Evolutionary conservation across 805 yeast species (phyloP).

Genomic region (Candida orba): DNA sequence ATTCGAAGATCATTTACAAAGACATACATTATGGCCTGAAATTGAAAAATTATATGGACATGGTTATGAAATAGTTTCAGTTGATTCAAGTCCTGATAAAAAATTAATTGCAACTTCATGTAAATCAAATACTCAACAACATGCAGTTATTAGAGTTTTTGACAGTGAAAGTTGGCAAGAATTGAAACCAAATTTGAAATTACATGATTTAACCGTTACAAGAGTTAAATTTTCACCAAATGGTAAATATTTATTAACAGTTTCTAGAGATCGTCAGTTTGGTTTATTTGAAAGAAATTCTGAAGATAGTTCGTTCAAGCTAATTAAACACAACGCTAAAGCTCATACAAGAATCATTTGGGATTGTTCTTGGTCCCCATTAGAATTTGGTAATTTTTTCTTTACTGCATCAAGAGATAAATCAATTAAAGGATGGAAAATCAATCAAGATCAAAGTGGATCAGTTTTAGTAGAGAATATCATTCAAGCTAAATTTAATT

Average conservation of each 20-base stretch:
- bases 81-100: constrained; percentile 62
- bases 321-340: constrained; percentile 41
- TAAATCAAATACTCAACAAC: constrained; percentile 73
- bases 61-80: constrained; percentile 85
- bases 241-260: constrained; percentile 58
- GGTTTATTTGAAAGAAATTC: constrained; percentile 57
- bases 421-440: constrained; percentile 65
- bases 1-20: constrained; percentile 81
- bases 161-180: constrained; percentile 57
- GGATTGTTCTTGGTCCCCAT: constrained; percentile 88
- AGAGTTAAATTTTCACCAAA: constrained; percentile 69
- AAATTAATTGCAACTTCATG: constrained; percentile 81
- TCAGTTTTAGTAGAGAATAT: constrained; percentile 26
- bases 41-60: constrained; percentile 93
- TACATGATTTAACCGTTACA: constrained; percentile 83
- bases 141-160: constrained; percentile 80
- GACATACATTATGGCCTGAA: constrained; percentile 94
- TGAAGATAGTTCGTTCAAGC: constrained; percentile 31
- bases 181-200: constrained; percentile 45
- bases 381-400: constrained; percentile 40
- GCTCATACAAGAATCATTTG: constrained; percentile 92
- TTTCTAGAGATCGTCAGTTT: constrained; percentile 84
- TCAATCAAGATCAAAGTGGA: constrained; percentile 19
- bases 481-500: constrained; percentile 36
- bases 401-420: constrained; percentile 87